Conservation (phyloP, 768 basidiomycete genomes). For the Rhizopogon vinicolor region DNA sequence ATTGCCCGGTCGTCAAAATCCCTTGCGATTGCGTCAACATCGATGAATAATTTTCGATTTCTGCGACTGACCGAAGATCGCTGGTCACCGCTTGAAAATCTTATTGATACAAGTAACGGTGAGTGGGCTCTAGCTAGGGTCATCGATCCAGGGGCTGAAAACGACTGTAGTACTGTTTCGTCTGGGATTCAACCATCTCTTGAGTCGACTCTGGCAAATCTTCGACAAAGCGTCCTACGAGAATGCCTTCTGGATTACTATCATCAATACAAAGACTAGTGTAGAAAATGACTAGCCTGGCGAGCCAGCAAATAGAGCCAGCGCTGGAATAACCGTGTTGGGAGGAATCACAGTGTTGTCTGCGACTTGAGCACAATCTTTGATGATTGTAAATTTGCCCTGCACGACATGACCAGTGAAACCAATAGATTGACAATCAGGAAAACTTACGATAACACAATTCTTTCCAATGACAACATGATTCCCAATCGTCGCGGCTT, state of each 20-base stretch:
- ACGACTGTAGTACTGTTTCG: constrained; percentile 80
- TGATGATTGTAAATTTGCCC: constrained; percentile 97
- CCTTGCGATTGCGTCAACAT: too few species aligned
- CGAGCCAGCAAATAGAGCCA: constrained; percentile 82
- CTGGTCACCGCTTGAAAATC: neutral
- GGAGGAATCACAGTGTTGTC: constrained; percentile 89
- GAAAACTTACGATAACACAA: constrained; percentile 76
- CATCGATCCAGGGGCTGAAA: constrained; percentile 61
- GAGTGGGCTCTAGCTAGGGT: neutral
- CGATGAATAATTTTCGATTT: too few species aligned
- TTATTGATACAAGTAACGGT: constrained; percentile 2
- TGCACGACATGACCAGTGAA: constrained; percentile 24
- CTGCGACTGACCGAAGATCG: too few species aligned
- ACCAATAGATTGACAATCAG: neutral
- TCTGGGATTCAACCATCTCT: constrained; percentile 81
- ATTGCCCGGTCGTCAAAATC: too few species aligned
- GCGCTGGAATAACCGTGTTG: constrained; percentile 87
- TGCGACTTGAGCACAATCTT: constrained; percentile 87
- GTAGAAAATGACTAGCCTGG: constrained; percentile 57
- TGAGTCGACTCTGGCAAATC: constrained; percentile 93
- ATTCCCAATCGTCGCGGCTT: constrained; percentile 92
- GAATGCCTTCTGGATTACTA: neutral
- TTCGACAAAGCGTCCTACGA: constrained; percentile 69
- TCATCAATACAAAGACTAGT: neutral
- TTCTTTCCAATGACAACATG: constrained; percentile 94